A percentile compares a stretch with the other conserved stretches of the same genome.
Evolutionary conservation across 106 monocot species (phyloP).

Genomic region (Allium cepa): DNA sequence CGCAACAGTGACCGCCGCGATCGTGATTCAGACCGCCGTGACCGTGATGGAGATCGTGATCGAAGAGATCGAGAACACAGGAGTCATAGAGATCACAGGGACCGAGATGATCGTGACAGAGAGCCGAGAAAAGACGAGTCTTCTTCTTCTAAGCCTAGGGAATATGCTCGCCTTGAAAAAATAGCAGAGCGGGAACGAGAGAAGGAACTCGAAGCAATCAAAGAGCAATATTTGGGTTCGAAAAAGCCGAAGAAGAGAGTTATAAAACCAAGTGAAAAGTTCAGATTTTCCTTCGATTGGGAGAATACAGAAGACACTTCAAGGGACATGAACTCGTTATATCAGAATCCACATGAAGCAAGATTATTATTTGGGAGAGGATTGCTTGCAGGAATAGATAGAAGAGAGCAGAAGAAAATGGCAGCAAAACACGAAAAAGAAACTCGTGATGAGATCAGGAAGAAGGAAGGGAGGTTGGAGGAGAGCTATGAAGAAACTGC

Average conservation of each 20-base stretch:
- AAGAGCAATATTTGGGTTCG: conserved; percentile 91
- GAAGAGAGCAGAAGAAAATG: conserved; percentile 93
- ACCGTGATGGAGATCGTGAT: conserved; percentile 36
- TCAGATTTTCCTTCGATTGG: conserved; percentile 97
- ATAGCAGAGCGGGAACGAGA: conserved; percentile 80
- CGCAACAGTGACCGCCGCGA: conserved; percentile 17
- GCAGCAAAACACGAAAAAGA: conserved; percentile 77
- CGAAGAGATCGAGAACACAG: conserved; percentile 22
- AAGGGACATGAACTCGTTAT: conserved; percentile 86
- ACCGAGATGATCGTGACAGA: conserved; percentile 18
- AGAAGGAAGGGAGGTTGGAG: conserved; percentile 70
- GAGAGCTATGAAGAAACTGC: conserved; percentile 70
- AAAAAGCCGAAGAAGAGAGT: conserved; percentile 99
- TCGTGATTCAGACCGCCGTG: conserved; percentile 24
- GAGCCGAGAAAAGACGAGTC: conserved; percentile 8
- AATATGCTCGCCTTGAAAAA: conserved; percentile 48
- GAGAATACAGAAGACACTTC: conserved; percentile 99
- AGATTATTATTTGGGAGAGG: conserved; percentile 87
- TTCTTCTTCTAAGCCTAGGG: conserved; percentile 24
- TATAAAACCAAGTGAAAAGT: conserved; percentile 97
- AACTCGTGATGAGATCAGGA: conserved; percentile 71
- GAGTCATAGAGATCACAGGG: conserved; percentile 12
- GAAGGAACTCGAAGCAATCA: conserved; percentile 90
- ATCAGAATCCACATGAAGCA: conserved; percentile 93
- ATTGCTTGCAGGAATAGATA: conserved; percentile 80